These are phyloP conservation scores for Geoglossum cookeanum DNA, from an alignment of 2,329 filamentous ascomycete genomes.

Conservation along the genomic window DNA sequence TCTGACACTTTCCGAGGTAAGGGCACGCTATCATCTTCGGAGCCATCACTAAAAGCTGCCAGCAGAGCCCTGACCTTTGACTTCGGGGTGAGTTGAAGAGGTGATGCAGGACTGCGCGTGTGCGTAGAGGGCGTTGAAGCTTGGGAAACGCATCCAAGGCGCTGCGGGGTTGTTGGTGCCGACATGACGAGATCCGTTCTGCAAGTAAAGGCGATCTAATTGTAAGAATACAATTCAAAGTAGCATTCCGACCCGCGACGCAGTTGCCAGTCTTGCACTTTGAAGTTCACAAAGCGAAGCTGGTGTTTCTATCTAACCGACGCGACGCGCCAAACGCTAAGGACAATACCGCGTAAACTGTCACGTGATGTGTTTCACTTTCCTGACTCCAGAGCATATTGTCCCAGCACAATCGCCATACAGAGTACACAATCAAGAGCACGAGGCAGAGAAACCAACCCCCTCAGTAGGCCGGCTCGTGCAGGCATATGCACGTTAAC, in stretches of 20 bases:
- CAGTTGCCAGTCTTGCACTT: background rate
- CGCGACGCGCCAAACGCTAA: background rate
- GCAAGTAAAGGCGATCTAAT: background rate
- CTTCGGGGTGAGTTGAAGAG: conserved; percentile 20
- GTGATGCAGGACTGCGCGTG: background rate
- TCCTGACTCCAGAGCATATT: too few relatives aligned
- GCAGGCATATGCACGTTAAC: too few relatives aligned
- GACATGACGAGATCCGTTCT: conserved; percentile 3
- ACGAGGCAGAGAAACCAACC: too few relatives aligned
- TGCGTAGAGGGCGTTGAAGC: background rate
- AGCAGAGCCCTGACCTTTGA: conserved; percentile 31
- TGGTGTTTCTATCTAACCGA: background rate
- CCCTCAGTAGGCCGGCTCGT: too few relatives aligned
- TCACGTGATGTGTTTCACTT: background rate
- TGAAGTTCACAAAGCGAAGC: background rate
- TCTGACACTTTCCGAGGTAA: conserved; percentile 36
- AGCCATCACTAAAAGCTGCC: conserved; percentile 24
- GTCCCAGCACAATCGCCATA: too few relatives aligned
- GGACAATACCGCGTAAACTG: background rate
- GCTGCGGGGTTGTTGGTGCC: conserved; percentile 2
- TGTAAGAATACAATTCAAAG: background rate
- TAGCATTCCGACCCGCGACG: background rate
- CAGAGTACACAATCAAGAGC: background rate
- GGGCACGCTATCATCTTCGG: conserved; percentile 27
- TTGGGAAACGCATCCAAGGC: background rate